phyloP scores from a whole-genome alignment of 495 filamentous ascomycete genomes.

The Cenococcum geophilum region DNA sequence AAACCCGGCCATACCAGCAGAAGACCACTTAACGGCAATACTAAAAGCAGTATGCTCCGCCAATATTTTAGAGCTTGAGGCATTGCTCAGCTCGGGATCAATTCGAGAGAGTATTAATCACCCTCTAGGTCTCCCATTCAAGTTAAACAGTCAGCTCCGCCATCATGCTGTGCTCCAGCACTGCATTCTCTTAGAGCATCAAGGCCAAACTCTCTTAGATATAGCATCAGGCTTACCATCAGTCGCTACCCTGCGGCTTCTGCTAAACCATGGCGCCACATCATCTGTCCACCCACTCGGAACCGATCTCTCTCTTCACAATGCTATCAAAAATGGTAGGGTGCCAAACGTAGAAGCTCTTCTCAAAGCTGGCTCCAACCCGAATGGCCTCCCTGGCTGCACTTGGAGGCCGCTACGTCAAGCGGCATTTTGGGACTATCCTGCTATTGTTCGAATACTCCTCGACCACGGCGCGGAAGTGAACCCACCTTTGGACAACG shows the following conservation, averaged over 20 bases:
- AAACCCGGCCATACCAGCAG: neutral
- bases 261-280: constrained; percentile 18
- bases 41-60: constrained; percentile 12
- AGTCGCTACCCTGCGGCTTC: constrained; percentile 8
- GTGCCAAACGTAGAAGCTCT: constrained; percentile 15
- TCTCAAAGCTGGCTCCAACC: constrained; percentile 8
- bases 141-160: constrained; percentile 11
- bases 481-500: constrained; percentile 8
- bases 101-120: constrained; percentile 12
- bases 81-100: neutral
- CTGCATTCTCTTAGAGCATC: constrained; percentile 20
- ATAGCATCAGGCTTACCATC: constrained; percentile 20
- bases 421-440: constrained; percentile 21
- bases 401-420: constrained; percentile 23
- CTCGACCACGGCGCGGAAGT: constrained; percentile 22
- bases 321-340: constrained; percentile 26
- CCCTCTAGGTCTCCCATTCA: constrained; percentile 20
- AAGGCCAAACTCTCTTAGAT: constrained; percentile 21
- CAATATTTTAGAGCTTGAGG: constrained; percentile 16
- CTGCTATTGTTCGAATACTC: constrained; percentile 20
- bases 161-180: constrained; percentile 11
- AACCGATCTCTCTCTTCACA: constrained; percentile 22
- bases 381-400: constrained; percentile 11
- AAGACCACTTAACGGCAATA: neutral
- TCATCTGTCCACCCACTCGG: constrained; percentile 20